Conservation (phyloP, 1,284 basidiomycete species). For the Rhodotorula sp. region DNA sequence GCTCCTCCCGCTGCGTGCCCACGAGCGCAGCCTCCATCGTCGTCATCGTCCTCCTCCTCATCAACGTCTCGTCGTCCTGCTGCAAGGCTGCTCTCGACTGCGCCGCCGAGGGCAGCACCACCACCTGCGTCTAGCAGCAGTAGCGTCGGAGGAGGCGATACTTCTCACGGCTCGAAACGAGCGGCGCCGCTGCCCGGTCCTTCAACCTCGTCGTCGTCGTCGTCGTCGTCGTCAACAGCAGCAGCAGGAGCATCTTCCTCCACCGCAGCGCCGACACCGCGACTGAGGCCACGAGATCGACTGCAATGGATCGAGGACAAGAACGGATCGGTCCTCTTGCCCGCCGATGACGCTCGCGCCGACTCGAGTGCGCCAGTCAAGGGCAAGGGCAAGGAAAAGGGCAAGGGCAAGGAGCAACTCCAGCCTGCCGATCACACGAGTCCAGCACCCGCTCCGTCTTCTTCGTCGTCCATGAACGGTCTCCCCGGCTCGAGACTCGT, state of each 20-base stretch:
- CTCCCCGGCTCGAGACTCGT: no score
- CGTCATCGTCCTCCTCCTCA: no score
- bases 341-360: background rate
- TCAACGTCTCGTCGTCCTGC: no score
- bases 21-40: no score
- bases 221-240: background rate
- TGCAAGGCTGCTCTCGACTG: no score
- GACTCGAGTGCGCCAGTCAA: background rate
- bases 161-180: background rate
- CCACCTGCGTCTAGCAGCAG: no score
- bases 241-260: background rate
- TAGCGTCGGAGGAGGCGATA: background rate
- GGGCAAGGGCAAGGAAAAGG: background rate
- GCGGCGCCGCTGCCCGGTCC: background rate
- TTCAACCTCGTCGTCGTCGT: background rate
- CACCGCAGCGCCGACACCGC: background rate
- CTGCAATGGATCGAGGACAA: constrained; percentile 1
- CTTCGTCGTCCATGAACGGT: no score
- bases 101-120: no score
- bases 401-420: no score
- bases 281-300: background rate
- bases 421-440: no score
- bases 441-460: no score
- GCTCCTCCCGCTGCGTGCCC: no score
- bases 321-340: background rate